Base-by-base conservation (phyloP, 208 protist species). In the Giardia duodenalis region DNA sequence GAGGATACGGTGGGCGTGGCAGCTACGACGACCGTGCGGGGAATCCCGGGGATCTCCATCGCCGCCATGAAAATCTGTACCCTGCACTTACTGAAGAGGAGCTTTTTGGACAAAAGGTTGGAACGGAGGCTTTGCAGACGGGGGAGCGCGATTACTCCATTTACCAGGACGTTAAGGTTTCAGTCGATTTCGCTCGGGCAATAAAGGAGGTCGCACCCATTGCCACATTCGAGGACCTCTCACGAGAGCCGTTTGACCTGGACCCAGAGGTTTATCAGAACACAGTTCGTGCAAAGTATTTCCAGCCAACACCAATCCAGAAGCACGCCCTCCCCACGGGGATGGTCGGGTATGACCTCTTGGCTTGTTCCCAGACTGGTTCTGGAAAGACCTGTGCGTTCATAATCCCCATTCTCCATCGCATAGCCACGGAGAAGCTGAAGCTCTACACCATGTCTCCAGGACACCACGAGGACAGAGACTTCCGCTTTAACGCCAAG, bases 301-400 rank as follows among this genome's bases (percentile, higher is more conserved):
- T 47, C 1, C n/a, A 94, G 19, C 93, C 93, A 3, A 93, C 90
- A 87, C 48, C 93, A 10, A 94, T 94, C 39, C 93, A 94, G 67
- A 0, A 47, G 43, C 91, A 94, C 45, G 0, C 93, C 44, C 87
- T 94, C 30, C 93, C 93, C 22, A 47, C 88, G 2, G 42, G 88
- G 30, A 46, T 92, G 30, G 39, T 0, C 22, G 93, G 93, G 19
- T 47, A 45, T 57, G 92, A 94, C 92, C 46, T 94, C 43, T 39
- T 94, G 1, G 93, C 57, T 67, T 46, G 19, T 67, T 88, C 93
- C 2, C n/a, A 93, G 47, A 94, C 93, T 47, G 93, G 93, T 2
- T 87, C 76, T 48, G 93, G 93, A 10, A 94, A 94, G 48, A 92
- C 93, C 0, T 4, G 67, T 30, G 93, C 93, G 4, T 94, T 90